Conservation (phyloP, 768 basidiomycete species). For the Mycena haematopus region DNA sequence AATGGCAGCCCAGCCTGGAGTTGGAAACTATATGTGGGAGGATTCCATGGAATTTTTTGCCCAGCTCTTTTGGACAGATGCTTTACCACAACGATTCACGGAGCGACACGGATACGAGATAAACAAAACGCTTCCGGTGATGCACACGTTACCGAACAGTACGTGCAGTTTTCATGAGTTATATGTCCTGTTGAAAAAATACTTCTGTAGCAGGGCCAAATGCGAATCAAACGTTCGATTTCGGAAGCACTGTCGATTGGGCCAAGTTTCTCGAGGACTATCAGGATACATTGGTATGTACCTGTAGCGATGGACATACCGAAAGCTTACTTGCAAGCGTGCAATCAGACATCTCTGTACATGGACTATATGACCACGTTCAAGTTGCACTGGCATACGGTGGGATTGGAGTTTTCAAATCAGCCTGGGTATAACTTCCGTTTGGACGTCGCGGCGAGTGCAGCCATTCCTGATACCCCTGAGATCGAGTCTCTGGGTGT, state of each 20-base stretch:
- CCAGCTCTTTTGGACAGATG: constrained; percentile 29
- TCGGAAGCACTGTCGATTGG: constrained; percentile 22
- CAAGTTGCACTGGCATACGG: neutral
- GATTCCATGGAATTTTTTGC: constrained; percentile 29
- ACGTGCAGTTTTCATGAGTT: neutral
- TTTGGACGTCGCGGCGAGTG: constrained; percentile 28
- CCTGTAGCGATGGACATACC: neutral
- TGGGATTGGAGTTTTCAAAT: constrained; percentile 26
- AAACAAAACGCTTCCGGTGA: constrained; percentile 25
- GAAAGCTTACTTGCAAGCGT: neutral
- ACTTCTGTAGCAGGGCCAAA: neutral
- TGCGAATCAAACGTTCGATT: constrained; percentile 25
- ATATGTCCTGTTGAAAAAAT: neutral
- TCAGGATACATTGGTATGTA: constrained; percentile 27
- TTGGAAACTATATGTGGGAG: constrained; percentile 30
- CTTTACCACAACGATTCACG: constrained; percentile 23
- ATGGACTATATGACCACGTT: constrained; percentile 27
- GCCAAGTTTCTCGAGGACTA: constrained; percentile 28
- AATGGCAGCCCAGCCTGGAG: constrained; percentile 25
- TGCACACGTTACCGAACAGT: constrained; percentile 23
- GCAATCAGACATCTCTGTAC: constrained; percentile 24
- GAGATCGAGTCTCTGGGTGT: constrained; percentile 29
- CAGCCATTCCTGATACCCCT: constrained; percentile 28
- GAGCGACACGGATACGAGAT: constrained; percentile 31
- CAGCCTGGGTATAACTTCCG: constrained; percentile 30